These are phyloP conservation scores for Inonotus hispidus DNA, from an alignment of 1,284 basidiomycete species.

Conservation along the genomic window DNA sequence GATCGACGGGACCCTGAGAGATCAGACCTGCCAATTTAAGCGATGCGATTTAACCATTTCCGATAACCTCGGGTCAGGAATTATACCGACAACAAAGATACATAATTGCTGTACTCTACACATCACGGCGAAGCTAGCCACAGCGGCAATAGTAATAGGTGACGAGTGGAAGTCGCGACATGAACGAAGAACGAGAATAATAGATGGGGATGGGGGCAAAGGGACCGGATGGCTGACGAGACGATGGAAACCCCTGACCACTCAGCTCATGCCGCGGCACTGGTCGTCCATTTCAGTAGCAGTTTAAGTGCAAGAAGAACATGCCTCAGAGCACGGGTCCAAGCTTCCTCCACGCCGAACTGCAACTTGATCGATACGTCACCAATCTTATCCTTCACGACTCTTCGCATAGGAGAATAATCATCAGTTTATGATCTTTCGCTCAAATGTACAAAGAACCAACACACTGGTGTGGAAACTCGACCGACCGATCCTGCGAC, in stretches of 20 bases:
- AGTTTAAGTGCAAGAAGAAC: conserved; percentile 88
- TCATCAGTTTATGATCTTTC: not conserved
- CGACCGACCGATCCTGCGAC: conserved; percentile 63
- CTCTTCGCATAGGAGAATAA: conserved; percentile 40
- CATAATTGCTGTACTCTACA: too few relatives aligned
- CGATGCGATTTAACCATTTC: not conserved
- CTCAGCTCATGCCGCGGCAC: conserved; percentile 49
- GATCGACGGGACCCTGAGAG: not conserved
- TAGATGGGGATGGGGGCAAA: not conserved
- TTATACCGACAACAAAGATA: too few relatives aligned
- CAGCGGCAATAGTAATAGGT: too few relatives aligned
- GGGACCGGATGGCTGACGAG: not conserved
- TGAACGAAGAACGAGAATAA: not conserved
- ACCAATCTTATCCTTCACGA: conserved; percentile 92
- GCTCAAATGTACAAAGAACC: conserved; percentile 11
- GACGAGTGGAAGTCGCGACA: too few relatives aligned
- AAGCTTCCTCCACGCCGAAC: conserved; percentile 91
- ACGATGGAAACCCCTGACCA: conserved; percentile 17
- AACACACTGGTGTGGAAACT: conserved; percentile 81
- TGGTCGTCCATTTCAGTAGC: conserved; percentile 78
- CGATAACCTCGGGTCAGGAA: not conserved
- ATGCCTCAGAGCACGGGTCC: conserved; percentile 91
- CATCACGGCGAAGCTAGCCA: too few relatives aligned
- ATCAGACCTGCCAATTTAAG: not conserved
- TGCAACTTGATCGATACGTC: conserved; percentile 92